Base-by-base conservation (phyloP, 2,329 filamentous ascomycete species). In the Hysterium pulicare region DNA sequence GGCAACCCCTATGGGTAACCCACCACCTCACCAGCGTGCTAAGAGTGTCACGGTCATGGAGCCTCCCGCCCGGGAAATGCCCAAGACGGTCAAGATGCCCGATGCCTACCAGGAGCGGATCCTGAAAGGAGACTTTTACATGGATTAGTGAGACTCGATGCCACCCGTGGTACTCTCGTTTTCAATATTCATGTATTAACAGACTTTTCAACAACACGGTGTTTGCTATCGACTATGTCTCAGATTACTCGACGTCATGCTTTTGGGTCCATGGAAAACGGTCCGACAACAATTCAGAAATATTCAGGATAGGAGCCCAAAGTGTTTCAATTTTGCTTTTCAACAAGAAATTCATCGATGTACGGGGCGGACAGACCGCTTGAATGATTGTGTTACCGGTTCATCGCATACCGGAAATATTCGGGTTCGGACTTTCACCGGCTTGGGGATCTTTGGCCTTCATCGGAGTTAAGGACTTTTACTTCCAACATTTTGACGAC, bases 61-160 rank as follows among this genome's bases (percentile, higher is more conserved):
- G 55, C 74, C 73, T 39, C 79, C 79, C 20, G 71, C 70, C 4
- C 71, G 71, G 42, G 70, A 77, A 52, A 75, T 76, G 57, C 72
- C 73, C 32, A 94, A 91, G 74, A 61, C 69, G 38, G 60, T 68
- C 23, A 70, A 67, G 50, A 67, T 70, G 21, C 90, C 91, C 22
- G 93, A 98, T 71, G 86, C 86, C 49, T 93, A 96, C 72, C 90
- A 96, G 69, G 93, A 98, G 77, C 83, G 94, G 54, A 97, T 98
- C 58, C 78, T 98, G 54, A 93, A 95, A 72, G 93, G 91, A 34
- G 93, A 98, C 62, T 97, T 98, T 60, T 93, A 93, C 73, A 96
- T 97, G 90, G 90, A 96, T 62, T 95, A 76, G 50, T 30, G 31
- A 37, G 41, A 28, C 24, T 13, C 8, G 13, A 28, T 28, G 24